Percentiles rank a stretch among this genome's conserved stretches.
These are phyloP conservation scores for Lobosporangium transversale DNA, from an alignment of 192 early-diverging fungal species.

Conservation along the genomic window DNA sequence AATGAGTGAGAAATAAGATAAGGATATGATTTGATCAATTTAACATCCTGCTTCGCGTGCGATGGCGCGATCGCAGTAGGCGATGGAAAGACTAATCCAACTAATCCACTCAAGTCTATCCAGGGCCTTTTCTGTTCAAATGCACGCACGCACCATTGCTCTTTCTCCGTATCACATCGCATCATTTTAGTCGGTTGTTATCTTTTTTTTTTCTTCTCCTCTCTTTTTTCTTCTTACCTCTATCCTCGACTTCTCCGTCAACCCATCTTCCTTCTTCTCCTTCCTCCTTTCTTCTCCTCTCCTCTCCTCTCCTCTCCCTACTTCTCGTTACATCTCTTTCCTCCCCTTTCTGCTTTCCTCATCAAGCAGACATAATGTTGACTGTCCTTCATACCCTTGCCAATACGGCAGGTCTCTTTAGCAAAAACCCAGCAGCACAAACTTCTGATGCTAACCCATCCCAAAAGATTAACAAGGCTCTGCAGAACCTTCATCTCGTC, in stretches of 20 bases:
- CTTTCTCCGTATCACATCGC: neutral
- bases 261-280: neutral
- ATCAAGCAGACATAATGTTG: conserved; percentile 15
- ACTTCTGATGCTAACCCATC: conserved; percentile 11
- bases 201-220: neutral
- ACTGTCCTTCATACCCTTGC: conserved; percentile 48
- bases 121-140: neutral
- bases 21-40: neutral
- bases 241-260: too few species aligned
- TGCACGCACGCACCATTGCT: neutral
- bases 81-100: neutral
- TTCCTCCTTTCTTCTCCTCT: neutral
- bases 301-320: neutral
- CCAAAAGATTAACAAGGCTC: conserved; percentile 33
- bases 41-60: conserved; percentile 11
- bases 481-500: conserved; percentile 39
- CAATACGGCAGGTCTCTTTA: conserved; percentile 43
- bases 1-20: neutral
- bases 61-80: conserved; percentile 21
- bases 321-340: neutral
- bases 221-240: neutral
- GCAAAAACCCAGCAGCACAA: conserved; percentile 5
- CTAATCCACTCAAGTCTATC: neutral
- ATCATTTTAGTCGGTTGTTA: neutral
- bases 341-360: neutral